Evolutionary conservation across 2,329 filamentous ascomycete species (phyloP).

Genomic region (Fusarium xyrophilum): DNA sequence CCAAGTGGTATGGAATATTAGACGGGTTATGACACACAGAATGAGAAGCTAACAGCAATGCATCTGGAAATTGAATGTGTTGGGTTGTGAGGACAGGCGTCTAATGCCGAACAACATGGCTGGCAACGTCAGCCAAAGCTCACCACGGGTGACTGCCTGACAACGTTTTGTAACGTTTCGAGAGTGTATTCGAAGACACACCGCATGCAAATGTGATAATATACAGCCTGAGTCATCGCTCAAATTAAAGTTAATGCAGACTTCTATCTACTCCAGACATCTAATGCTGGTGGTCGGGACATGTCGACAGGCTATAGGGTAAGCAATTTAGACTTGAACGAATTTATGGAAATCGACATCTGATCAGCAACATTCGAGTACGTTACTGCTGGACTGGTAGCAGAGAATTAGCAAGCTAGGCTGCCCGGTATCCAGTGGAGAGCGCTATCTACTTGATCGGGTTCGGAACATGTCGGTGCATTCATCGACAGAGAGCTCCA

Average conservation of each 20-base stretch:
- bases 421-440: accelerated
- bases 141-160: accelerated
- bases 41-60: too few species aligned
- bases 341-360: neutral
- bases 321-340: accelerated
- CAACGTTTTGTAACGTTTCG: accelerated
- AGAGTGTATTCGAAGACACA: accelerated
- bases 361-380: accelerated
- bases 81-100: accelerated
- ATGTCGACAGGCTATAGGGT: accelerated
- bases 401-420: accelerated
- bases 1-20: too few species aligned
- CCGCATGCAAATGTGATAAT: accelerated
- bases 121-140: accelerated
- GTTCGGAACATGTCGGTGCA: neutral
- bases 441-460: accelerated
- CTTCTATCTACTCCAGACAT: neutral
- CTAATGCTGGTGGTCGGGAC: accelerated
- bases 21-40: neutral
- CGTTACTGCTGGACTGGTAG: accelerated
- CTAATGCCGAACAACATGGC: accelerated
- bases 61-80: accelerated
- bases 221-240: accelerated
- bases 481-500: accelerated
- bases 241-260: accelerated